Conservation (phyloP, 768 basidiomycete species). For the Floccularia luteovirens region DNA sequence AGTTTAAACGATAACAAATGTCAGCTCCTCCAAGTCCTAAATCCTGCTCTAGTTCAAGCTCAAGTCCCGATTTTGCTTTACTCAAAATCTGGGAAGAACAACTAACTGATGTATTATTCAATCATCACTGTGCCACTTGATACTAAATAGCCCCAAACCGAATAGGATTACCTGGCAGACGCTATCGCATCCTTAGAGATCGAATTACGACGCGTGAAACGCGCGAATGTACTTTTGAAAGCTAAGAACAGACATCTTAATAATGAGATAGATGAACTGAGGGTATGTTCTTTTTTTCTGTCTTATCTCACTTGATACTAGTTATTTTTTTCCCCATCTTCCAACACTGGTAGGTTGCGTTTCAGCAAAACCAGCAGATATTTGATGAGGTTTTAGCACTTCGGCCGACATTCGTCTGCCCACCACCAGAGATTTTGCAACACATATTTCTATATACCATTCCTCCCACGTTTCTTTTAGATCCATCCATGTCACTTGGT, state of each 20-base stretch:
- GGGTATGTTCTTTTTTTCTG: too few relatives aligned
- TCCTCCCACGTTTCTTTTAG: conserved; percentile 4
- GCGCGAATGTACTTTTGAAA: too few relatives aligned
- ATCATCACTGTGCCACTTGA: too few relatives aligned
- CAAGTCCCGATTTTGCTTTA: too few relatives aligned
- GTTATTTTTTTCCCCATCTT: not conserved
- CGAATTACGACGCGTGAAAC: not conserved
- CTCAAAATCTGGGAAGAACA: too few relatives aligned
- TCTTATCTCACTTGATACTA: too few relatives aligned
- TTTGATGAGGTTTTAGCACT: not conserved
- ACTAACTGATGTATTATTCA: too few relatives aligned
- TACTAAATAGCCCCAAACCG: too few relatives aligned
- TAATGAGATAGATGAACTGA: not conserved
- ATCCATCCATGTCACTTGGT: conserved; percentile 2
- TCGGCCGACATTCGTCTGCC: not conserved
- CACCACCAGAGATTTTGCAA: conserved; percentile 4
- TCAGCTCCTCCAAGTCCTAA: too few relatives aligned
- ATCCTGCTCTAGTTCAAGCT: too few relatives aligned
- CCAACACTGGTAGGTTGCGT: not conserved
- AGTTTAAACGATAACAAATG: too few relatives aligned
- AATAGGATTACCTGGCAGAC: too few relatives aligned
- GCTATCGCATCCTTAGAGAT: not conserved
- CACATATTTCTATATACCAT: conserved; percentile 2
- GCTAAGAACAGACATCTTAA: not conserved
- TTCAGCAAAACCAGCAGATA: not conserved